phyloP scores from a whole-genome alignment of 495 filamentous ascomycete species.

The Hyphodiscus hymeniophilus region DNA sequence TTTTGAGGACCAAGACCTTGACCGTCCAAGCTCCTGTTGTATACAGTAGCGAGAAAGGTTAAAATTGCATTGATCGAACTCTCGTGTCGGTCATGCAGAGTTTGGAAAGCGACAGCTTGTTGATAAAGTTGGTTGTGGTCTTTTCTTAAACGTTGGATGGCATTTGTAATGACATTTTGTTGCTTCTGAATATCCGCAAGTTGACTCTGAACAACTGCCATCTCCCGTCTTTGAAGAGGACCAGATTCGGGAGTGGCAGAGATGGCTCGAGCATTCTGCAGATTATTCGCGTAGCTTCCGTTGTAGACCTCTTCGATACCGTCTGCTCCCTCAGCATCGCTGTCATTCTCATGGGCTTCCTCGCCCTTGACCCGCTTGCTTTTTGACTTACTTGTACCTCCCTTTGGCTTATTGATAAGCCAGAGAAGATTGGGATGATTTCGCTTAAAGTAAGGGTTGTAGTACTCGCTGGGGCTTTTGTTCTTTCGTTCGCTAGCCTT shows the following conservation, averaged over 20 bases:
- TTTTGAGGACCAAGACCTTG: slow-evolving; percentile 44
- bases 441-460: slow-evolving; percentile 90
- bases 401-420: slow-evolving; percentile 96
- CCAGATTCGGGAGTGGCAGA: slow-evolving; percentile 31
- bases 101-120: slow-evolving; percentile 84
- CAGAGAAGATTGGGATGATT: slow-evolving; percentile 90
- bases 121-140: slow-evolving; percentile 86
- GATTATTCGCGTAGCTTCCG: slow-evolving; percentile 14
- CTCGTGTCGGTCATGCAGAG: slow-evolving; percentile 88
- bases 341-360: slow-evolving; percentile 57
- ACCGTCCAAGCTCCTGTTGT: slow-evolving; percentile 61
- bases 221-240: slow-evolving; percentile 65
- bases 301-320: slow-evolving; percentile 25
- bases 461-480: slow-evolving; percentile 97
- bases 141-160: slow-evolving; percentile 67
- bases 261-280: slow-evolving; percentile 17
- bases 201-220: slow-evolving; percentile 69
- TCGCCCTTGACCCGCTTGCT: slow-evolving; percentile 54
- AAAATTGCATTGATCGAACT: slow-evolving; percentile 97
- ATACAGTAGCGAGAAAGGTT: slow-evolving; percentile 93
- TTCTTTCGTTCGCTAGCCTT: slow-evolving; percentile 92
- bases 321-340: slow-evolving; percentile 57
- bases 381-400: slow-evolving; percentile 37
- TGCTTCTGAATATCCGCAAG: slow-evolving; percentile 74
- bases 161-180: slow-evolving; percentile 71